Base-by-base conservation (phyloP, 345 rosid species). In the Corymbia maculata region DNA sequence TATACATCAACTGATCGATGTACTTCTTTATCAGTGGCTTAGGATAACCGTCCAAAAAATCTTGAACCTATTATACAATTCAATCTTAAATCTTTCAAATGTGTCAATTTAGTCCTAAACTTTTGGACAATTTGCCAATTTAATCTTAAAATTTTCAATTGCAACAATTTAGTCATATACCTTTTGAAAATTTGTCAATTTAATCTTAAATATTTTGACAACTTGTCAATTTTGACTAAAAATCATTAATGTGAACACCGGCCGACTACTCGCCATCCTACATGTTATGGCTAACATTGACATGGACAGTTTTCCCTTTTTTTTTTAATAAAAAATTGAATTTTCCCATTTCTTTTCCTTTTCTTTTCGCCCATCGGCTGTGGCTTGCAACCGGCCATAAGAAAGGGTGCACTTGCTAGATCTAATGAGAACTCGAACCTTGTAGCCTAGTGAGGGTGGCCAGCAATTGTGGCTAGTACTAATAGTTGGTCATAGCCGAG, bases 181-280 rank as follows among this genome's bases (percentile, higher is more conserved):
- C 7, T 55, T 55, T 55, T 55, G n/a, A 55, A 55, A 22, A 26
- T 55, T 55, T 7, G 12, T 12, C 22, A 22, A 55, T n/a, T 55
- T 22, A 12, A 61, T 61, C 32, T 15, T 13, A 61, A 14, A 26
- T 7, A 28, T 28, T 26, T 61, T 28, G 11, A 61, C 16, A 6
- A 61, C 22, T 61, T 61, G 4, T 4, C 32, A 26, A 61, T 61
- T 61, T 61, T 61, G 8, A 7, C 8, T 10, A 13, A 6, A 61
- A 28, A 61, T 61, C 68, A 0, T 8, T 61, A 0, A 61, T 13
- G 30, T 28, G 16, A 4, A 61, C 1, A 4, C 8, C 6, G 11
- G 0, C 13, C 26, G 7, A 6, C 5, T 26, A 0, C 6, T 2
- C 13, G 32, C 0, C 15, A 61, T 26, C 12, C 68, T 61, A 61